Base-by-base conservation (phyloP, 2,329 filamentous ascomycete species). In the Fusarium sp. region DNA sequence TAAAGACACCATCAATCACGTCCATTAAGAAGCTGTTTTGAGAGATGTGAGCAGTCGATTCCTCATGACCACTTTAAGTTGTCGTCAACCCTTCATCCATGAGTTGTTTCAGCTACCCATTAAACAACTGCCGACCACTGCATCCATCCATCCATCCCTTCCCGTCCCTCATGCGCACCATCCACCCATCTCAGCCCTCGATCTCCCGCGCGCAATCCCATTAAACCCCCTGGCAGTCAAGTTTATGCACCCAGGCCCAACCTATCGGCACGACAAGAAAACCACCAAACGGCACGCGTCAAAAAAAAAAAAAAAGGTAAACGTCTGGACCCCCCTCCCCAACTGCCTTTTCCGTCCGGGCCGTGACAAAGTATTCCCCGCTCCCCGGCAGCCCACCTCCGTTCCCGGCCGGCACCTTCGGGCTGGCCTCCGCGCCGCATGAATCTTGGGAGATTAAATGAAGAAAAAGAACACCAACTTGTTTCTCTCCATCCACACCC, bases 401-500 rank as follows among this genome's bases (percentile, higher is more conserved):
- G 48, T 43, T 67, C 74, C 68, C 69, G 69, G 43, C 65, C 72
- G 64, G 72, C 72, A 68, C 68, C 64, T 72, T 74, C 69, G 72
- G 74, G 65, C 68, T 68, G 45, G 54, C 54, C 62, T 61, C 64
- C 65, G 71, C 76, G 71, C 69, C 67, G 76, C 76, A 78, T 78
- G 69, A 78, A 78, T 75, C 66, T 65, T 75, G 71, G 76, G 76
- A 78, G 69, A 78, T 78, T 78, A 74, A 71, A 56, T 20, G n/a
- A 14, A 48, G 16, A 16, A 48, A 10, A 14, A 48, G 16, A 16
- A 48, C 43, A 48, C 43, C 43, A 48, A 56, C 45, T 56, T 69
- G 67, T 70, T 67, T 72, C 68, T 58, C 58, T 62, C 37, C 20
- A 16, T 59, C 61, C 54, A 63, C 70, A 14, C 63, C 61, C 65